Conservation (phyloP, 2,329 filamentous ascomycete species). For the Penicillium sp. region DNA sequence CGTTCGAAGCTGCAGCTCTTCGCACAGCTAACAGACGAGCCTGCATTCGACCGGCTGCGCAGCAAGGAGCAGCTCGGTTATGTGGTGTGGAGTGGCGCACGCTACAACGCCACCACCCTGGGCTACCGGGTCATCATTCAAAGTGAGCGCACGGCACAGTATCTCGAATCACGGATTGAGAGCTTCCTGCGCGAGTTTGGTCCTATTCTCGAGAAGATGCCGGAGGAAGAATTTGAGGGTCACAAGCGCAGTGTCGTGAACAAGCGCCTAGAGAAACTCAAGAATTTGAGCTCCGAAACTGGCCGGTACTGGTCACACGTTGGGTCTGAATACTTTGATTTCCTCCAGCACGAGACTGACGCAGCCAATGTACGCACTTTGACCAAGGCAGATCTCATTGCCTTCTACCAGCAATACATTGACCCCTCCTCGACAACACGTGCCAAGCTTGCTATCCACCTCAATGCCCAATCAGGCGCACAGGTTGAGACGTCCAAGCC, state of each 20-base stretch:
- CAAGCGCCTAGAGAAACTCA: slow-evolving; percentile 83
- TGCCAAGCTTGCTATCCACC: slow-evolving; percentile 80
- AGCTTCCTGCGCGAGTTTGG: slow-evolving; percentile 71
- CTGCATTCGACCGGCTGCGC: slow-evolving; percentile 87
- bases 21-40: slow-evolving; percentile 88
- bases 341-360: slow-evolving; percentile 76
- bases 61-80: slow-evolving; percentile 98
- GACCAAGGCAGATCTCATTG: slow-evolving; percentile 74
- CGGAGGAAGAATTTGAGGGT: slow-evolving; percentile 77
- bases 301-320: slow-evolving; percentile 83
- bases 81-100: slow-evolving; percentile 81
- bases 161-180: slow-evolving; percentile 84
- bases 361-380: slow-evolving; percentile 70
- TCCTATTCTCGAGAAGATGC: slow-evolving; percentile 70
- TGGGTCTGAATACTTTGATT: slow-evolving; percentile 82
- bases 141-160: slow-evolving; percentile 80
- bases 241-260: slow-evolving; percentile 88
- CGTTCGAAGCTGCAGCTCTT: slow-evolving; percentile 78
- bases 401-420: slow-evolving; percentile 76
- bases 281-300: slow-evolving; percentile 85
- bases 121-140: slow-evolving; percentile 90
- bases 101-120: slow-evolving; percentile 71
- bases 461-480: slow-evolving; percentile 69
- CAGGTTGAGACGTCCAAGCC: slow-evolving; percentile 32
- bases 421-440: slow-evolving; percentile 69